Conservation (phyloP, 495 filamentous ascomycete species). For the Aspergillus wentii region DNA sequence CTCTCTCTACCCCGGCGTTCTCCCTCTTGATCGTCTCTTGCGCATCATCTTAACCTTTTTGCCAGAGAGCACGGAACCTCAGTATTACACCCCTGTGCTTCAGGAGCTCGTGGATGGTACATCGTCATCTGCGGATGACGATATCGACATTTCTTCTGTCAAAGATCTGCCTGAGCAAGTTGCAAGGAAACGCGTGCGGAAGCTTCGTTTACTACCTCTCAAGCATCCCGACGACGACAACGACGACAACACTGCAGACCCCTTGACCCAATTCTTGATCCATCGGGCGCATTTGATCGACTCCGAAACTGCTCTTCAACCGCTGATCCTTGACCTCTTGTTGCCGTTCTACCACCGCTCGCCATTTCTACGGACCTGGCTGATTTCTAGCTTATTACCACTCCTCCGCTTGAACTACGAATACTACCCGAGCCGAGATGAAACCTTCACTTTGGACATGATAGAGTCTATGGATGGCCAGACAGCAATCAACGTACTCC, state of each 20-base stretch:
- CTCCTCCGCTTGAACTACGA: conserved; percentile 78
- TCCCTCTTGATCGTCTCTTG: conserved; percentile 64
- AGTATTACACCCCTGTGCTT: conserved; percentile 57
- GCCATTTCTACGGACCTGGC: conserved; percentile 63
- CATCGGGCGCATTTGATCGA: conserved; percentile 74
- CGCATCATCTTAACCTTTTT: conserved; percentile 82
- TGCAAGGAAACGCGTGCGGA: conserved; percentile 64
- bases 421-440: conserved; percentile 63
- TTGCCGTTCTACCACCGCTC: conserved; percentile 70
- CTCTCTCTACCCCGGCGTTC: conserved; percentile 49
- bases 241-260: conserved; percentile 43
- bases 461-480: conserved; percentile 52
- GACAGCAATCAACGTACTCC: conserved; percentile 60
- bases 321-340: conserved; percentile 65
- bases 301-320: conserved; percentile 68
- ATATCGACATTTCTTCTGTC: conserved; percentile 56
- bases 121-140: conserved; percentile 19
- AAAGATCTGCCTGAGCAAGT: conserved; percentile 57
- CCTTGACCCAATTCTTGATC: conserved; percentile 65
- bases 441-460: conserved; percentile 54
- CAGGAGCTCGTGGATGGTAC: conserved; percentile 46
- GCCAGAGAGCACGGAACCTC: conserved; percentile 68
- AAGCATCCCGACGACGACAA: conserved; percentile 41
- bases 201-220: conserved; percentile 64
- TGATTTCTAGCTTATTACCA: conserved; percentile 73